phyloP scores from a whole-genome alignment of 2,329 filamentous ascomycete species.

The Meredithiella fracta region DNA sequence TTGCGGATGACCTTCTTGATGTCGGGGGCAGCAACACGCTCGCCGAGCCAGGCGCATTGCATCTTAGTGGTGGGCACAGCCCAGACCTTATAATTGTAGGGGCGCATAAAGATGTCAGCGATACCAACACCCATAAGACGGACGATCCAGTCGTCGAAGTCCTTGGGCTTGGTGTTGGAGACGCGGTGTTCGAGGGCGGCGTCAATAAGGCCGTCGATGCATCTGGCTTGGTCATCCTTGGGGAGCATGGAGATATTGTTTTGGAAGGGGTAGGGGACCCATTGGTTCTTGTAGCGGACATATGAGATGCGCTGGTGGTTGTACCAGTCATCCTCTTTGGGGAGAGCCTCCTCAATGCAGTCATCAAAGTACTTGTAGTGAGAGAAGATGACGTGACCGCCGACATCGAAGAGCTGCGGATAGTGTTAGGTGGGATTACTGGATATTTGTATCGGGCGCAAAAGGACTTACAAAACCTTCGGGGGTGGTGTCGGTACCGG shows the following conservation, averaged over 20 bases:
- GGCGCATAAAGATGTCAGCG: conserved; percentile 93
- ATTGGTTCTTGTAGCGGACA: conserved; percentile 87
- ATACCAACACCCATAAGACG: conserved; percentile 80
- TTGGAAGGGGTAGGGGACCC: conserved; percentile 99
- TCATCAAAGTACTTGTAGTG: conserved; percentile 99
- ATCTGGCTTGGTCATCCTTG: conserved; percentile 91
- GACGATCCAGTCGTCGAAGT: conserved; percentile 98
- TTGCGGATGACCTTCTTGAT: conserved; percentile 88
- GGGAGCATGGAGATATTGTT: conserved; percentile 98
- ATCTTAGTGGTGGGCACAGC: conserved; percentile 98
- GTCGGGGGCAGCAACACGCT: conserved; percentile 93
- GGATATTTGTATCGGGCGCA: conserved; percentile 6
- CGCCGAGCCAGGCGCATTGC: conserved; percentile 97
- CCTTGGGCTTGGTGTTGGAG: conserved; percentile 76
- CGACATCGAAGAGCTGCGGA: conserved; percentile 84
- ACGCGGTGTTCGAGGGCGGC: conserved; percentile 70
- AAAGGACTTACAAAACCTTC: conserved; percentile 78
- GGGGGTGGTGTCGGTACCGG: conserved; percentile 82
- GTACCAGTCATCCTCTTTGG: conserved; percentile 89
- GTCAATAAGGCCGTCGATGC: conserved; percentile 91
- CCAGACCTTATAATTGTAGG: conserved; percentile 99
- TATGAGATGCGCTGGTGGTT: conserved; percentile 97
- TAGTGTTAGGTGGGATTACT: conserved; percentile 8
- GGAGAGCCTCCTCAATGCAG: conserved; percentile 91
- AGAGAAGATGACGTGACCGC: conserved; percentile 96